These are phyloP conservation scores for Claviceps cyperi DNA, from an alignment of 2,329 filamentous ascomycete species.

Conservation along the genomic window DNA sequence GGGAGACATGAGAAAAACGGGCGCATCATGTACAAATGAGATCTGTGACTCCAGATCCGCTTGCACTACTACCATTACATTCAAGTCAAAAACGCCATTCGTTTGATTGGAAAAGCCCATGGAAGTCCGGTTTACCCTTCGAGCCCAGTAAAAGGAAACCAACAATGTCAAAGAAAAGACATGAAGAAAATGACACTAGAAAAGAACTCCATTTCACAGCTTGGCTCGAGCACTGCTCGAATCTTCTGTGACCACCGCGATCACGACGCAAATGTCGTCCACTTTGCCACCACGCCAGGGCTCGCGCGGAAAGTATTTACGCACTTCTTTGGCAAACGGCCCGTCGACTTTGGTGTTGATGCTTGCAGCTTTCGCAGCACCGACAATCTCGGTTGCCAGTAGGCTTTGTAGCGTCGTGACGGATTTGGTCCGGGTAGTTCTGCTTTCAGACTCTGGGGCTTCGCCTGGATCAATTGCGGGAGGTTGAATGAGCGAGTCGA, in stretches of 20 bases:
- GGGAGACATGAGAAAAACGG: too few species aligned
- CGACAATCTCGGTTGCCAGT: constrained; percentile 65
- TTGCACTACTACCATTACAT: too few species aligned
- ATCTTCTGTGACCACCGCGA: constrained; percentile 61
- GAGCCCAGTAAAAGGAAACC: too few species aligned
- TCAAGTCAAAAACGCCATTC: too few species aligned
- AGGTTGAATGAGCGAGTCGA: constrained; percentile 30
- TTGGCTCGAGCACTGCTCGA: constrained; percentile 17
- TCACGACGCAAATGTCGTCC: constrained; percentile 85
- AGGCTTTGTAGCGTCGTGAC: constrained; percentile 53
- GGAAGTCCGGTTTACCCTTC: too few species aligned
- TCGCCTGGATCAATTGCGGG: constrained; percentile 11
- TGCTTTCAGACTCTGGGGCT: constrained; percentile 4
- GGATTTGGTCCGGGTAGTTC: constrained; percentile 14
- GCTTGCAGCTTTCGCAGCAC: constrained; percentile 73
- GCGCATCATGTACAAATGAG: too few species aligned
- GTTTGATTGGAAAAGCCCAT: too few species aligned
- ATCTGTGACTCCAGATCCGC: too few species aligned
- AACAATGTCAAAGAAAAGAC: too few species aligned
- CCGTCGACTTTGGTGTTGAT: constrained; percentile 70
- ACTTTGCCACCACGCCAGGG: constrained; percentile 85
- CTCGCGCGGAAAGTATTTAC: constrained; percentile 73
- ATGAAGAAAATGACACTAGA: too few species aligned
- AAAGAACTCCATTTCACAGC: constrained; percentile 11
- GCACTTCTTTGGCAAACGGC: constrained; percentile 89